phyloP scores from a whole-genome alignment of 495 filamentous ascomycete genomes.

The Wilcoxina mikolae region DNA sequence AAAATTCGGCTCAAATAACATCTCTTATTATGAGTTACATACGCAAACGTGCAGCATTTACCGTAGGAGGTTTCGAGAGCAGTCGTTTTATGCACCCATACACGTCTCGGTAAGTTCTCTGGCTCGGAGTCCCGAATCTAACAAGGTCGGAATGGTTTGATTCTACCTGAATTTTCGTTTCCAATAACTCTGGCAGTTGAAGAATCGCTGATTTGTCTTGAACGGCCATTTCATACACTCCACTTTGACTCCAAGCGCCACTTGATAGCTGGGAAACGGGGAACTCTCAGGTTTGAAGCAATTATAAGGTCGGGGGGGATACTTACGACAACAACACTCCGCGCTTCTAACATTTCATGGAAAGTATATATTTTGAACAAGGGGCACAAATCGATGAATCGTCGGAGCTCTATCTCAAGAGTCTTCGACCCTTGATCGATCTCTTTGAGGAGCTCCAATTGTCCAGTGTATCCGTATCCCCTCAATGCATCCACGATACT shows the following conservation, averaged over 20 bases:
- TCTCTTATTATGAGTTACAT: too few species aligned
- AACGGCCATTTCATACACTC: background rate
- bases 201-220: background rate
- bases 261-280: background rate
- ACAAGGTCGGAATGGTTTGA: background rate
- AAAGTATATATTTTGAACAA: background rate
- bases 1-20: too few species aligned
- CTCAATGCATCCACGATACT: slow-evolving; percentile 1
- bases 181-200: background rate
- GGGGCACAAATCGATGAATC: background rate
- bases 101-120: too few species aligned
- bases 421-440: background rate
- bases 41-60: too few species aligned
- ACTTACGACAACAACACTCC: background rate
- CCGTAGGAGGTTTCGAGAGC: too few species aligned
- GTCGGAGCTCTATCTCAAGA: background rate
- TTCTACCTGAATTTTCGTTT: background rate
- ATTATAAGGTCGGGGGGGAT: too few species aligned
- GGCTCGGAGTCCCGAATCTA: too few species aligned
- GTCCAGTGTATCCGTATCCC: background rate
- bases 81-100: too few species aligned
- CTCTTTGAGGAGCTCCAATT: background rate
- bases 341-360: background rate
- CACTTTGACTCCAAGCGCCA: background rate
- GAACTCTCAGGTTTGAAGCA: background rate